phyloP scores from a whole-genome alignment of 2,329 filamentous ascomycete genomes.

The Chalara sp. region DNA sequence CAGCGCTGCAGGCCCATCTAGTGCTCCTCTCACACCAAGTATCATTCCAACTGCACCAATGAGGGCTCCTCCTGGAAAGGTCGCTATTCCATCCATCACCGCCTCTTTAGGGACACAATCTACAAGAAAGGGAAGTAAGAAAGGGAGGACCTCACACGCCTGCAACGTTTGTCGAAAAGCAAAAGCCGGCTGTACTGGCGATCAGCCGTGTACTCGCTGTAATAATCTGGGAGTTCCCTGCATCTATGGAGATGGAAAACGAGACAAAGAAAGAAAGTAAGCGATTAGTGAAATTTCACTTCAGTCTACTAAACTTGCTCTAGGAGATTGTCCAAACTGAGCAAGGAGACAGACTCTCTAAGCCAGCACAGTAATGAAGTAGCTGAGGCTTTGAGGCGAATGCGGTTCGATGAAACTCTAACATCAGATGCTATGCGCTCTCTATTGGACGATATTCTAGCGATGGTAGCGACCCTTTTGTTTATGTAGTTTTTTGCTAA shows the following conservation, averaged over 20 bases:
- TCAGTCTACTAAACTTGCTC: slow-evolving; percentile 1
- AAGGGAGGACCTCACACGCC: slow-evolving; percentile 22
- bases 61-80: too few relatives aligned
- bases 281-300: background rate
- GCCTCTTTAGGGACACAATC: too few relatives aligned
- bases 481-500: too few relatives aligned
- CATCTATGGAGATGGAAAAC: slow-evolving; percentile 23
- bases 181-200: slow-evolving; percentile 31
- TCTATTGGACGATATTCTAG: slow-evolving; percentile 15
- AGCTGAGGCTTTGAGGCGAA: slow-evolving; percentile 12
- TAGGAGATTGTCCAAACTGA: slow-evolving; percentile 16
- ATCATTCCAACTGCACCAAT: too few relatives aligned
- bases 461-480: slow-evolving; percentile 12
- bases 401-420: slow-evolving; percentile 12
- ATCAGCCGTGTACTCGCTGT: slow-evolving; percentile 27
- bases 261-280: slow-evolving; percentile 22
- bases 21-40: too few relatives aligned
- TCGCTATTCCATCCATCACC: too few relatives aligned
- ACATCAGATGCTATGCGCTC: slow-evolving; percentile 12
- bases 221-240: slow-evolving; percentile 14
- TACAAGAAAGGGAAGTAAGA: too few relatives aligned
- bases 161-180: slow-evolving; percentile 29
- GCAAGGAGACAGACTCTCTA: slow-evolving; percentile 10
- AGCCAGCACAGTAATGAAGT: slow-evolving; percentile 15
- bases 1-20: too few relatives aligned